Evolutionary conservation across 768 basidiomycete species (phyloP).

Genomic region (Podaxis sp.): DNA sequence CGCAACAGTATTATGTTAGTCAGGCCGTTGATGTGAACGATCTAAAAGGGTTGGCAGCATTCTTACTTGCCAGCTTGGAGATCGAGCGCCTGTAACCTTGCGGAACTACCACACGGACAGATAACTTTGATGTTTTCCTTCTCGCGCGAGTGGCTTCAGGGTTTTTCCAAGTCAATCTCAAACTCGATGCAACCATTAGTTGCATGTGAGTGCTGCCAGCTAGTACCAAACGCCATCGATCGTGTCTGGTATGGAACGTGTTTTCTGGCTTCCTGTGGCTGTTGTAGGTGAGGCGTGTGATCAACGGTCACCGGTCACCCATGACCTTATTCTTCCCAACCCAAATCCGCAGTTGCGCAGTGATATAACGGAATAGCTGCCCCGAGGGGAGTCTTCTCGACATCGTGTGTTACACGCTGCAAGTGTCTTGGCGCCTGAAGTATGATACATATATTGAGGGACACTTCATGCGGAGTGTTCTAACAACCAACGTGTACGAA

Average conservation of each 20-base stretch:
- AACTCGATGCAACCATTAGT: neutral
- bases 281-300: too few species aligned
- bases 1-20: slow-evolving; percentile 43
- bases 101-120: too few species aligned
- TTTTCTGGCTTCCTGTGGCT: too few species aligned
- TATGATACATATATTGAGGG: neutral
- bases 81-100: slow-evolving; percentile 26
- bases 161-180: neutral
- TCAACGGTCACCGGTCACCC: too few species aligned
- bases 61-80: slow-evolving; percentile 47
- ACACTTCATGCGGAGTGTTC: neutral
- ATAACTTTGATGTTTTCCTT: neutral
- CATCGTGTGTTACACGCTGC: neutral
- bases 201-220: too few species aligned
- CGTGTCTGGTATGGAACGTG: too few species aligned
- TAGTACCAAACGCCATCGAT: neutral
- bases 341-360: slow-evolving; percentile 8
- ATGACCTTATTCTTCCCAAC: neutral
- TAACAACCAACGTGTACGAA: neutral
- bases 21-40: slow-evolving; percentile 40
- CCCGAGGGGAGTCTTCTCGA: neutral
- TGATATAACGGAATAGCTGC: neutral
- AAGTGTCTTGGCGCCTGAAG: neutral
- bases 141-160: neutral
- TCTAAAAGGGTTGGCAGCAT: slow-evolving; percentile 46